phyloP scores from a whole-genome alignment of 805 yeast species.

The Candida taoyuanica region DNA sequence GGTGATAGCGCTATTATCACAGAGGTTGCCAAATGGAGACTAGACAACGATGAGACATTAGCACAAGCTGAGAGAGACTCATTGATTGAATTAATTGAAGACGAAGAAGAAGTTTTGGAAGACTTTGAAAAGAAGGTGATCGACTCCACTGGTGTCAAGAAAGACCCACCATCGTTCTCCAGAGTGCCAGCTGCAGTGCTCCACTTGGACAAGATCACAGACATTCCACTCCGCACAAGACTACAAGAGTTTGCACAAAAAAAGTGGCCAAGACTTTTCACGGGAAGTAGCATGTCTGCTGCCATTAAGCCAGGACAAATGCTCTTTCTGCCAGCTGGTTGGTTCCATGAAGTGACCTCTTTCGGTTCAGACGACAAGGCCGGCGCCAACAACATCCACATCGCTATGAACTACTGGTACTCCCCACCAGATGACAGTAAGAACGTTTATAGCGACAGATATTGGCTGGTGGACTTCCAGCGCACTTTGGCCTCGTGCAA shows the following conservation, averaged over 20 bases:
- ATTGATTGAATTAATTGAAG: constrained; percentile 26
- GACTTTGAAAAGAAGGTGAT: constrained; percentile 18
- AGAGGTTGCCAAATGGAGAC: constrained; percentile 42
- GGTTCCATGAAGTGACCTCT: constrained; percentile 80
- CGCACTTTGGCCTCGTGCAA: constrained; percentile 35
- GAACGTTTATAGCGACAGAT: constrained; percentile 42
- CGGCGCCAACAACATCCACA: constrained; percentile 34
- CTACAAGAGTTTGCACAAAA: constrained; percentile 34
- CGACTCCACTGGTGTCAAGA: constrained; percentile 17
- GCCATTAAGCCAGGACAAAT: constrained; percentile 57
- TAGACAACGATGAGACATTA: constrained; percentile 29
- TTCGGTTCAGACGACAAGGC: constrained; percentile 35
- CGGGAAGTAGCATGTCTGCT: constrained; percentile 40
- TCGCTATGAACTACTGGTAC: constrained; percentile 74
- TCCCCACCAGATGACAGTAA: constrained; percentile 48
- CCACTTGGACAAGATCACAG: constrained; percentile 51
- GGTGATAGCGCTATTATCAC: constrained; percentile 58
- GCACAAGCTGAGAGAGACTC: constrained; percentile 20
- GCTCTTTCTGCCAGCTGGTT: constrained; percentile 70
- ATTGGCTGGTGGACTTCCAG: constrained; percentile 51
- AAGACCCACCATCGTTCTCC: constrained; percentile 69
- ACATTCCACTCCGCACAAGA: constrained; percentile 22
- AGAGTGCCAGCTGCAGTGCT: constrained; percentile 57
- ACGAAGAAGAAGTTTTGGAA: constrained; percentile 24
- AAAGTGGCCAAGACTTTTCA: constrained; percentile 46